A percentile compares a stretch with the other conserved stretches of the same genome.
Evolutionary conservation across 2,329 filamentous ascomycete genomes (phyloP).

Genomic region (Xylariaceae sp.): DNA sequence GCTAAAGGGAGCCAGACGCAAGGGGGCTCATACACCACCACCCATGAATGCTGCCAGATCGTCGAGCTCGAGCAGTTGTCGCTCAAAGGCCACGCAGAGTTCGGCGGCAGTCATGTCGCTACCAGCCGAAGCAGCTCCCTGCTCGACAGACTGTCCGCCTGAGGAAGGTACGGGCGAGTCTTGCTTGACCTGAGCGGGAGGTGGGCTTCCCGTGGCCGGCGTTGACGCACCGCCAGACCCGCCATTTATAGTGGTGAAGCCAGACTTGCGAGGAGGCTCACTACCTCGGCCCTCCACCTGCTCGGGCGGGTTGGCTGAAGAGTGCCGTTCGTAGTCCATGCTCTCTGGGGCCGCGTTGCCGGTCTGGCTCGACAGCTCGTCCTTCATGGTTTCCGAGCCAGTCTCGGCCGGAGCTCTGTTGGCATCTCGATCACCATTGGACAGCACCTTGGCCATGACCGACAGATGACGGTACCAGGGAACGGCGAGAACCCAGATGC

Average conservation of each 20-base stretch:
- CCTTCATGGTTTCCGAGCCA: conserved; percentile 39
- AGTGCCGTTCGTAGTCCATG: conserved; percentile 50
- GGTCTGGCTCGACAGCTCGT: conserved; percentile 46
- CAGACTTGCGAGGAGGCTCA: conserved; percentile 48
- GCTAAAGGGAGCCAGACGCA: background rate
- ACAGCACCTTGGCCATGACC: conserved; percentile 54
- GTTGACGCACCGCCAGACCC: conserved; percentile 42
- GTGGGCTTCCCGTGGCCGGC: conserved; percentile 39
- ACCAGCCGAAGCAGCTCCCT: conserved; percentile 18
- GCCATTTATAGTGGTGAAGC: conserved; percentile 53
- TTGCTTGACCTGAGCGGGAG: conserved; percentile 31
- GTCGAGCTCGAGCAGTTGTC: conserved; percentile 52
- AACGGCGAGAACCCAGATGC: conserved; percentile 51
- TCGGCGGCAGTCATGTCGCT: conserved; percentile 52
- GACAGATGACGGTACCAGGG: conserved; percentile 54
- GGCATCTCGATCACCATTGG: conserved; percentile 39
- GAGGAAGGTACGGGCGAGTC: conserved; percentile 25
- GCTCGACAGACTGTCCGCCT: conserved; percentile 16
- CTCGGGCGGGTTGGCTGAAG: conserved; percentile 26
- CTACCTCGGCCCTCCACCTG: conserved; percentile 37
- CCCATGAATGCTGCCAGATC: conserved; percentile 57
- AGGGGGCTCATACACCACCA: conserved; percentile 40
- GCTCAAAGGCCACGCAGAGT: conserved; percentile 51
- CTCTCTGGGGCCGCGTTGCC: conserved; percentile 44
- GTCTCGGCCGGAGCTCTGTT: conserved; percentile 22